Evolutionary conservation across 2,329 filamentous ascomycete species (phyloP).

Genomic region (Chrysoporthe puriensis): DNA sequence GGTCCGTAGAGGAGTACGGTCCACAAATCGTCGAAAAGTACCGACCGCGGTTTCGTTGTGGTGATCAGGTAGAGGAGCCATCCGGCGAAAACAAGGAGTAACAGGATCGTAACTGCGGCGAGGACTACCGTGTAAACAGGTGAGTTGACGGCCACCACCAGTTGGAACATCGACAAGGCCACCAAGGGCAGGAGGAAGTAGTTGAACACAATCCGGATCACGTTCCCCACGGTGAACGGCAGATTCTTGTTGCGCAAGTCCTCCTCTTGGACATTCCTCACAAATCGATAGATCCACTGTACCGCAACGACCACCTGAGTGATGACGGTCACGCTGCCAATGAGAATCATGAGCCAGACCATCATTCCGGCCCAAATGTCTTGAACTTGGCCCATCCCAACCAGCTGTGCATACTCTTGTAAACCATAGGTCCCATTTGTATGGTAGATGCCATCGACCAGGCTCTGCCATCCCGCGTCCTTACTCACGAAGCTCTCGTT

Average conservation of each 20-base stretch:
- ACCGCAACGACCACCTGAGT: slow-evolving; percentile 76
- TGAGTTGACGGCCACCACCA: slow-evolving; percentile 74
- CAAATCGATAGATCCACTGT: slow-evolving; percentile 75
- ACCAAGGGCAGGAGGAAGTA: slow-evolving; percentile 89
- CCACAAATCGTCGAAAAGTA: slow-evolving; percentile 90
- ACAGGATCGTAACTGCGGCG: slow-evolving; percentile 73
- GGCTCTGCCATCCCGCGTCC: slow-evolving; percentile 64
- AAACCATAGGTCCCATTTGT: slow-evolving; percentile 80
- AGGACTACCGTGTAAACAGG: slow-evolving; percentile 73
- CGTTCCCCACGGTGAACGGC: slow-evolving; percentile 79
- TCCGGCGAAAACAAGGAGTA: slow-evolving; percentile 72
- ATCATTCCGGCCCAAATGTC: slow-evolving; percentile 97
- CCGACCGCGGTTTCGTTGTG: slow-evolving; percentile 78
- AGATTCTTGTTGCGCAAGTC: slow-evolving; percentile 90
- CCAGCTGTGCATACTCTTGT: slow-evolving; percentile 75
- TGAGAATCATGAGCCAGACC: slow-evolving; percentile 82
- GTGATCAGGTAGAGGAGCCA: slow-evolving; percentile 85
- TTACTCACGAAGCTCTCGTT: slow-evolving; percentile 84
- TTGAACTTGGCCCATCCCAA: slow-evolving; percentile 74
- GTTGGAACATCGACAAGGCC: slow-evolving; percentile 85
- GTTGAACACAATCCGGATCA: slow-evolving; percentile 87
- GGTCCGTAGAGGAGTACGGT: slow-evolving; percentile 90
- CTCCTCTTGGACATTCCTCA: slow-evolving; percentile 76
- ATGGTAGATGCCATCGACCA: slow-evolving; percentile 86
- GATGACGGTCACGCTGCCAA: slow-evolving; percentile 67